Conservation (phyloP, 306 rosid species). For the Coriaria nepalensis region DNA sequence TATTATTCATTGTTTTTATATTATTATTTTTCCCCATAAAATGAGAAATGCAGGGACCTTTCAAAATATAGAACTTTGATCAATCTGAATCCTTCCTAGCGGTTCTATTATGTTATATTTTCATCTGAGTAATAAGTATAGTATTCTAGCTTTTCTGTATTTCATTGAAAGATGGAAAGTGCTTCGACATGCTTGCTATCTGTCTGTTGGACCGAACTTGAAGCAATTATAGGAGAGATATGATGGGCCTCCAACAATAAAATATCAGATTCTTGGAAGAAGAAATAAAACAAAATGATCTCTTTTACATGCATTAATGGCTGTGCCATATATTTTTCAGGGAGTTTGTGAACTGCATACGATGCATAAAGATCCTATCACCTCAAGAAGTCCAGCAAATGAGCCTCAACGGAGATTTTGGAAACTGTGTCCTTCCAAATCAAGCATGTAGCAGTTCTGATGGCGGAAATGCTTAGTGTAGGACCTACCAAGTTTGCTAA, state of each 20-base stretch:
- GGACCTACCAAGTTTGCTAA: conserved; percentile 14
- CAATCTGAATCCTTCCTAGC: no score
- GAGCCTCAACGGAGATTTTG: conserved; percentile 89
- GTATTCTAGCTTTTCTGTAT: not conserved
- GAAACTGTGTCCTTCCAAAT: conserved; percentile 53
- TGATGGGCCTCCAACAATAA: no score
- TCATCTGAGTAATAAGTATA: not conserved
- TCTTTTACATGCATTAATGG: not conserved
- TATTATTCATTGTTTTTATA: no score
- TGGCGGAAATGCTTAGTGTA: conserved; percentile 55
- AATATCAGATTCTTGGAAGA: no score
- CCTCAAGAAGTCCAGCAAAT: conserved; percentile 92
- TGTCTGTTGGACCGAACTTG: no score
- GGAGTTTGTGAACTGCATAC: conserved; percentile 91
- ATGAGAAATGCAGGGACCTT: no score
- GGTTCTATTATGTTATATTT: not conserved
- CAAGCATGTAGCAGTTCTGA: conserved; percentile 97
- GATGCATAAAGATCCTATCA: conserved; percentile 83
- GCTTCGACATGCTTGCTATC: no score
- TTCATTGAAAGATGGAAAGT: no score
- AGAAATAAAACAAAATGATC: not conserved
- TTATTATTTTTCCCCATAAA: not conserved
- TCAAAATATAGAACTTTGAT: no score
- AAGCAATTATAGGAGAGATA: no score
- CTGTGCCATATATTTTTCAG: conserved; percentile 20